Evolutionary conservation across 768 basidiomycete species (phyloP), one percentile per base, ranked within the genome.

Genomic region (Pholiota molesta): DNA sequence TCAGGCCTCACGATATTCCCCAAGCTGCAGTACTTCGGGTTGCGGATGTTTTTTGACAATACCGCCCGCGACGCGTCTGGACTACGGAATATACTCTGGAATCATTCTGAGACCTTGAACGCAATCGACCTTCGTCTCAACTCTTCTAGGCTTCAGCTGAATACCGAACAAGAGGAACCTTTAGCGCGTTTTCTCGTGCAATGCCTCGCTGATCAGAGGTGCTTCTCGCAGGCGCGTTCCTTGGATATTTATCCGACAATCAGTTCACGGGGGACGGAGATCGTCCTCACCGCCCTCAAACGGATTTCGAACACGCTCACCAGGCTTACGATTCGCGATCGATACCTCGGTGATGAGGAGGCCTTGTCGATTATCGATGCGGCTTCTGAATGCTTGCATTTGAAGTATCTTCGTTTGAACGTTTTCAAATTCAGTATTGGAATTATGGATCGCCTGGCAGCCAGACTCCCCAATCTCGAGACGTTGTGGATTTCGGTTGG

Each of bases 51-150:
- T 17, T 80, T 81, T 66, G 76, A 79, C 60, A 71, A 70, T 40
- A 72, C 75, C 8, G 75, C 79, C 56, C 55, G 66, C 5, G 69
- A 81, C 60, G 69, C 79, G 2, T 71, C 70, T 29, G 78, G 78
- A 3, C 67, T 83, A 16, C 69, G 75, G 7, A 61, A 62, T 14
- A 57, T 81, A 35, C 65, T 83, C 2, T 62, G 66, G 53, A 65
- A 58, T 31, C 71, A 73, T 39, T 68, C 76, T 1, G 29, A 64
- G 19, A 73, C 70, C 3, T 69, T 83, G 33, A 66, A 72, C 47
- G 65, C 69, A 23, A 62, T 81, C 31, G 71, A 72, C 51, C 66
- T 83, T 17, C 74, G 79, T 40, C 70, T 83, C 23, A 79, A 81
- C 52, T 76, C 78, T 0, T 65, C 72, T 5, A 72, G 75, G 5